These are phyloP conservation scores for Heterobasidion occidentale DNA, from an alignment of 1,284 basidiomycete genomes.

Conservation along the genomic window DNA sequence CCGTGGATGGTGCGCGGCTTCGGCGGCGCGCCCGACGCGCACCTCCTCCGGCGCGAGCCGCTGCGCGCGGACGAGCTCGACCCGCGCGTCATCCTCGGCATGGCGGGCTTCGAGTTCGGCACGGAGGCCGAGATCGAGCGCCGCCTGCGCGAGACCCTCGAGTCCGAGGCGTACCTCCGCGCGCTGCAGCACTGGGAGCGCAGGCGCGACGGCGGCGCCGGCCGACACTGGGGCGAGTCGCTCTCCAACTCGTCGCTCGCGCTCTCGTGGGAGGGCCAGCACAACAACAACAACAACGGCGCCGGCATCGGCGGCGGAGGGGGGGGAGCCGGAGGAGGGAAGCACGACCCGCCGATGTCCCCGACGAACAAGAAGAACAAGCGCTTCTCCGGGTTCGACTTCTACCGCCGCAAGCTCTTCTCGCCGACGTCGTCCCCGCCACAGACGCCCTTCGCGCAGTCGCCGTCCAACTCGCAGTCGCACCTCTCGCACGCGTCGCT, in stretches of 20 bases:
- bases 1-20: slow-evolving; percentile 96
- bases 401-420: slow-evolving; percentile 89
- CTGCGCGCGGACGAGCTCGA: slow-evolving; percentile 85
- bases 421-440: slow-evolving; percentile 58
- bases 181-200: slow-evolving; percentile 77
- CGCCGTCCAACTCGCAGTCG: slow-evolving; percentile 48
- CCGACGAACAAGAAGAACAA: slow-evolving; percentile 50
- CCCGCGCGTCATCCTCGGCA: slow-evolving; percentile 77
- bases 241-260: slow-evolving; percentile 62
- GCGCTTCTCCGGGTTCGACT: slow-evolving; percentile 90
- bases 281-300: slow-evolving; percentile 18
- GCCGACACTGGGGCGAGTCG: slow-evolving; percentile 39
- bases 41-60: slow-evolving; percentile 85
- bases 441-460: slow-evolving; percentile 32
- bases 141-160: slow-evolving; percentile 67
- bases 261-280: slow-evolving; percentile 49
- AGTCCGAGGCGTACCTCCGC: slow-evolving; percentile 71
- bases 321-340: neutral
- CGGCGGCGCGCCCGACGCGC: slow-evolving; percentile 71
- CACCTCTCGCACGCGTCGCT: slow-evolving; percentile 40
- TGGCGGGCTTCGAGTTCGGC: slow-evolving; percentile 98
- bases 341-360: slow-evolving; percentile 23
- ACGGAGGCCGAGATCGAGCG: slow-evolving; percentile 79
- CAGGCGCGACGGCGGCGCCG: slow-evolving; percentile 44
- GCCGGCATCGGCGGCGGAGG: slow-evolving; percentile 25